Evolutionary conservation across 2,329 filamentous ascomycete species (phyloP).

Genomic region (Daldinia sp.): DNA sequence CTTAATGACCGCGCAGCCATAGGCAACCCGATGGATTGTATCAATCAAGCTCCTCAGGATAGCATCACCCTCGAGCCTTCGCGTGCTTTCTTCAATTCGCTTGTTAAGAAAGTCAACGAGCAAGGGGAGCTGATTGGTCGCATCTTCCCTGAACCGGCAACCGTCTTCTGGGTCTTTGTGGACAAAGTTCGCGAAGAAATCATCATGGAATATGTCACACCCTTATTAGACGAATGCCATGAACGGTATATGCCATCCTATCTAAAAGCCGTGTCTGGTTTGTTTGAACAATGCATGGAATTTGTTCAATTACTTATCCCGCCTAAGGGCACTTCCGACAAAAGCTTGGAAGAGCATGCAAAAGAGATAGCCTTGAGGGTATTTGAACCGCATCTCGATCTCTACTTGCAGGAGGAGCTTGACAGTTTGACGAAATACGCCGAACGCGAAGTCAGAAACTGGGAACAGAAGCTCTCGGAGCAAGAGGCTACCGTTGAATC

Average conservation of each 20-base stretch:
- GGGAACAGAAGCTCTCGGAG: slow-evolving; percentile 92
- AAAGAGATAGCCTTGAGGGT: slow-evolving; percentile 76
- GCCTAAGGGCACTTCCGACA: slow-evolving; percentile 71
- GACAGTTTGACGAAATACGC: slow-evolving; percentile 84
- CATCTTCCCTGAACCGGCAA: slow-evolving; percentile 79
- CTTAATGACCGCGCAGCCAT: slow-evolving; percentile 79
- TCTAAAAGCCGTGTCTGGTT: slow-evolving; percentile 84
- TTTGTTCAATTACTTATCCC: slow-evolving; percentile 79
- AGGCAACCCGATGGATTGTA: slow-evolving; percentile 82
- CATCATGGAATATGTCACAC: slow-evolving; percentile 85
- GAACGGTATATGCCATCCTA: slow-evolving; percentile 80
- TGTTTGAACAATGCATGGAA: slow-evolving; percentile 86
- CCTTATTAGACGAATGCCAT: slow-evolving; percentile 89
- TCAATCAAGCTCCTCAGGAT: slow-evolving; percentile 75
- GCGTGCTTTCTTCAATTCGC: slow-evolving; percentile 79
- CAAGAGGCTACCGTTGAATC: slow-evolving; percentile 92
- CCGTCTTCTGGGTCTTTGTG: slow-evolving; percentile 82
- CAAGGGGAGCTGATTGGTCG: slow-evolving; percentile 83
- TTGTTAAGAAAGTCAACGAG: slow-evolving; percentile 83
- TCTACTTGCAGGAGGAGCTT: slow-evolving; percentile 92
- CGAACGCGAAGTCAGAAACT: slow-evolving; percentile 80
- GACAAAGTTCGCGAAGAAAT: slow-evolving; percentile 87
- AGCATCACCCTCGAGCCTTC: slow-evolving; percentile 83
- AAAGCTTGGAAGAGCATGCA: slow-evolving; percentile 72
- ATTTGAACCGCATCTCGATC: slow-evolving; percentile 93